Conservation (phyloP, 345 rosid genomes). For the Anacardium occidentale region DNA sequence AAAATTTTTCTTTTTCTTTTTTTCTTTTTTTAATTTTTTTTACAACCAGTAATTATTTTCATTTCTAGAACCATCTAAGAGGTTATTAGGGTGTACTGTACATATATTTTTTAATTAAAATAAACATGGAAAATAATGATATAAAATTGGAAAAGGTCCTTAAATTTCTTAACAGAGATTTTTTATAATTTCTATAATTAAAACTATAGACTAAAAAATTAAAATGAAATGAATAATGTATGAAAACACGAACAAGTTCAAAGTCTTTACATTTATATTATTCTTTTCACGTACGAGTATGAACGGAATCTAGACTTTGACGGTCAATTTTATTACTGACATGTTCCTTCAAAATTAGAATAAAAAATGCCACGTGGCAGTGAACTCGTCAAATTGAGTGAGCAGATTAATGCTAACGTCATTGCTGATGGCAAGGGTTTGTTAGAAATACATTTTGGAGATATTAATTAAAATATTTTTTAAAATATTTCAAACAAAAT, state of each 20-base stretch:
- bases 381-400: too few relatives aligned
- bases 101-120: too few relatives aligned
- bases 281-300: neutral
- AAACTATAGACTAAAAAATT: neutral
- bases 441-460: too few relatives aligned
- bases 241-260: neutral
- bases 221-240: neutral
- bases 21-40: too few relatives aligned
- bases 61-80: neutral
- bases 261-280: neutral
- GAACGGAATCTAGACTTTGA: conserved; percentile 6
- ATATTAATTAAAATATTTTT: too few relatives aligned
- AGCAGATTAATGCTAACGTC: too few relatives aligned
- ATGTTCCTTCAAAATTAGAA: too few relatives aligned
- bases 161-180: neutral
- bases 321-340: neutral
- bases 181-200: neutral
- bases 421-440: too few relatives aligned
- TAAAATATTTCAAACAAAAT: too few relatives aligned
- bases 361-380: too few relatives aligned
- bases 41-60: neutral
- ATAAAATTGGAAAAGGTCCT: too few relatives aligned
- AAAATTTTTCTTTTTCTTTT: neutral
- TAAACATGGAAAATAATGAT: too few relatives aligned
- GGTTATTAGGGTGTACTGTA: neutral